Evolutionary conservation across 257 asterid genomes (phyloP).

Genomic region (Agastache rugosa): DNA sequence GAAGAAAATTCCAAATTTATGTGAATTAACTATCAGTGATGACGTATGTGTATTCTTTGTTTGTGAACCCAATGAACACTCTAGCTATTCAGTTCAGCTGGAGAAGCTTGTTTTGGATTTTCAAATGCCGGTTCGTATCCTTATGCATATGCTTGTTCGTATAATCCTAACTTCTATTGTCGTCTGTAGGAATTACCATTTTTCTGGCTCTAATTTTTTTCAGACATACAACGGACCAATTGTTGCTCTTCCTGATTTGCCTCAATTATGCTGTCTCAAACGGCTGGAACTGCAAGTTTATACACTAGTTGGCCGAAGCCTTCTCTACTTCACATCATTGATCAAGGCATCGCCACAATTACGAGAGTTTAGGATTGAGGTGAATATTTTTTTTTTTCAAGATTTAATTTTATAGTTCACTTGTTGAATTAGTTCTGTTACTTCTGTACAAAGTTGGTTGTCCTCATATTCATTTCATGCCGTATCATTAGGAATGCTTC

Average conservation of each 20-base stretch:
- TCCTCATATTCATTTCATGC: too few relatives aligned
- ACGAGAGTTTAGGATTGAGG: conserved; percentile 4
- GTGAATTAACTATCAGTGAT: not conserved
- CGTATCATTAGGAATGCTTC: too few relatives aligned
- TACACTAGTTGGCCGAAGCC: not conserved
- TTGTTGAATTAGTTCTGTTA: too few relatives aligned
- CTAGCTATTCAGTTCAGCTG: not conserved
- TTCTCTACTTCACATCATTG: not conserved
- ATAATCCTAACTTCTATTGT: too few relatives aligned
- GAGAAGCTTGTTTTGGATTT: not conserved
- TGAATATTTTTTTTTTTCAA: not conserved
- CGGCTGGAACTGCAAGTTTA: not conserved
- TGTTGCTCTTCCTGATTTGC: not conserved
- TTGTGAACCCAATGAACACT: not conserved
- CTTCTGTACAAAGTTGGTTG: too few relatives aligned
- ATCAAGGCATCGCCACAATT: not conserved
- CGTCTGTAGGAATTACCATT: not conserved
- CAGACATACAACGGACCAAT: not conserved
- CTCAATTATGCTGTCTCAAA: not conserved
- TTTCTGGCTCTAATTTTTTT: not conserved
- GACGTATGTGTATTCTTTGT: not conserved
- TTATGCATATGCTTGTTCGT: not conserved
- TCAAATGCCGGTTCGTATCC: not conserved
- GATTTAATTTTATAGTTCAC: not conserved
- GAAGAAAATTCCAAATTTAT: not conserved